Base-by-base conservation (phyloP, 225 moss, liverwort and hornwort species). In the Pleurozium schreberi region DNA sequence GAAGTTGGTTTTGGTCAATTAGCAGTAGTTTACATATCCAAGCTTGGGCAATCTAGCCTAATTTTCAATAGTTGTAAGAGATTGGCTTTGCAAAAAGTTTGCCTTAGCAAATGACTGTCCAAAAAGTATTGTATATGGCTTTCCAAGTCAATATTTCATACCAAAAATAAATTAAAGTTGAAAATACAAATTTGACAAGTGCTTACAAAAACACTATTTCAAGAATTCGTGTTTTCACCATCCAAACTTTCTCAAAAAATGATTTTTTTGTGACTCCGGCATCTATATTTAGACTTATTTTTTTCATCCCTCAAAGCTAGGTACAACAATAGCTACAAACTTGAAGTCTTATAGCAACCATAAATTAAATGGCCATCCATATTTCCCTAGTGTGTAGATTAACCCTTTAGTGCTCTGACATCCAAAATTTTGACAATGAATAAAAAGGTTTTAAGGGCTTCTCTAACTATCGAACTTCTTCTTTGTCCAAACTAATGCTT, bases 271-370 rank as follows among this genome's bases (percentile, higher is more conserved):
- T 5, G 28, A 17, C 17, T 73, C 0, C 0, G 3, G 3, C 28
- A 43, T 71, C 9, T 27, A 42, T 26, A 1, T 27, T 14, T 42
- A 70, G 27, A 70, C 9, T 70, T 43, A 15, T 2, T 27, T 43
- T 42, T 42, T n/a, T 12, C n/a, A 6, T n/a, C 1, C 12, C 4
- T 0, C 11, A 1, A 6, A 67, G 11, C 10, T 6, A 16, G 1
- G 3, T 38, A 67, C 3, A 6, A 2, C 19, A 67, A 38, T 38
- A 38, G n/a, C n/a, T 4, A n/a, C 38, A 6, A 68, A n/a, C n/a
- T 22, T 68, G 1, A 12, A n/a, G 23, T 68, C 22, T 67, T n/a
- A 0, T 21, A 22, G n/a, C 68, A 68, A 68, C n/a, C 6, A 21
- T 11, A 11, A 57, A 20, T 57, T 20, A n/a, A n/a, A 12, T 12